Percentiles rank a stretch among this genome's conserved stretches.
These are phyloP conservation scores for Heliocybe sulcata DNA, from an alignment of 1,284 basidiomycete species.

Conservation along the genomic window DNA sequence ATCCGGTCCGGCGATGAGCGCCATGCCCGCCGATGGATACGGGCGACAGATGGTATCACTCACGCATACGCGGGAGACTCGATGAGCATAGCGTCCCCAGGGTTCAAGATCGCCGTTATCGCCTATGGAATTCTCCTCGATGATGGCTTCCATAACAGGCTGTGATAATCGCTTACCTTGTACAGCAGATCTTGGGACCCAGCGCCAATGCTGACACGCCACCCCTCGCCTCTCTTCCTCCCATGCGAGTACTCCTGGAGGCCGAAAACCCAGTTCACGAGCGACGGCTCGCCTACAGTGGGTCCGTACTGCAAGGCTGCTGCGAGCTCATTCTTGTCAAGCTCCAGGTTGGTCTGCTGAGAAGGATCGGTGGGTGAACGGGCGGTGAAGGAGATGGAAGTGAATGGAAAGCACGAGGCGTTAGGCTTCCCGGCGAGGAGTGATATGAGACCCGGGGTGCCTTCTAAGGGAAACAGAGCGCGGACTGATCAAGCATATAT, in stretches of 20 bases:
- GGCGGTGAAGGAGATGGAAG: constrained; percentile 56
- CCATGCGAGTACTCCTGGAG: constrained; percentile 65
- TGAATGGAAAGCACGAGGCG: constrained; percentile 85
- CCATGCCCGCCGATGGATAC: not conserved
- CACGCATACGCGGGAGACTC: constrained; percentile 87
- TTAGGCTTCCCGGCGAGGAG: constrained; percentile 88
- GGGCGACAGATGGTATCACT: constrained; percentile 19
- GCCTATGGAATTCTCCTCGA: constrained; percentile 29
- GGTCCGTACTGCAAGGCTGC: constrained; percentile 74
- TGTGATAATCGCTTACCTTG: constrained; percentile 47
- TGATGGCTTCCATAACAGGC: not conserved
- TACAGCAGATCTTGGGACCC: constrained; percentile 87
- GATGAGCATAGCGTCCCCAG: constrained; percentile 77
- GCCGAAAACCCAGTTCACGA: constrained; percentile 61
- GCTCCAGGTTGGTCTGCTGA: constrained; percentile 37
- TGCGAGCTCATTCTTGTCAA: constrained; percentile 52
- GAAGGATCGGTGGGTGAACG: constrained; percentile 36
- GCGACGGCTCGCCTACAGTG: constrained; percentile 60
- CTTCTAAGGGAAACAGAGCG: constrained; percentile 72
- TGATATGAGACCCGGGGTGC: constrained; percentile 75
- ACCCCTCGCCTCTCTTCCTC: constrained; percentile 47
- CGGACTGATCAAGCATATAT: constrained; percentile 18
- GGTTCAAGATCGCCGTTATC: constrained; percentile 58
- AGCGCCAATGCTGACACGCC: constrained; percentile 72
- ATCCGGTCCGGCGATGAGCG: not conserved